Evolutionary conservation across 805 yeast species (phyloP), one percentile per base, ranked within the genome.

Genomic region (Kazachstania viticola): DNA sequence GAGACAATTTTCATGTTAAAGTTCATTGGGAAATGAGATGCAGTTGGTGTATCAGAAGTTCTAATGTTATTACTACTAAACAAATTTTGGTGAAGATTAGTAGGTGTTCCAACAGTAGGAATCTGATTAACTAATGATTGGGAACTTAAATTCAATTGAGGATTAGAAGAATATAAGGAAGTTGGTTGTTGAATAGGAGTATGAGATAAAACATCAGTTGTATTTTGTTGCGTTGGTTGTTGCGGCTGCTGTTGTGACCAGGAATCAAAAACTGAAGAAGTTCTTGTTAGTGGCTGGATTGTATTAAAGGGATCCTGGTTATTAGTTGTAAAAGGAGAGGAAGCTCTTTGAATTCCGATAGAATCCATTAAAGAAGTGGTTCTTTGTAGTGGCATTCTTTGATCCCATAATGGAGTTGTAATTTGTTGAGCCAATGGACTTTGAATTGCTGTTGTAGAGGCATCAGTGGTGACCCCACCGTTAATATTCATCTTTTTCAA

Each of bases 1-100:
- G 79, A 66, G 32, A 60, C 55, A 25, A 29, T 25, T 8, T 11
- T 11, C 3, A 17, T 14, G 6, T 31, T 28, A 23, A 32, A 23
- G 13, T 25, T 25, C 6, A 18, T 21, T 14, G 22, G 21, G 5
- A 28, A 32, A 14, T 30, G 36, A 17, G 36, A 29, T 2, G 14
- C 21, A 3, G 31, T n/a, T 14, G 35, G 35, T 9, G 7, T 15
- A 8, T 24, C 26, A 18, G 14, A 17, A n/a, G 22, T 11, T 3
- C 14, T 13, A 14, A 25, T 5, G 5, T 6, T 5, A 9, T 6
- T 13, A 4, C 7, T 5, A 6, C 17, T 25, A 25, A 14, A 14
- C 25, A n/a, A 8, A 22, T 12, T 12, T 22, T 22, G 5, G n/a
- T 7, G 21, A n/a, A n/a, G n/a, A 4, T 9, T 25, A 11, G 21